These are phyloP conservation scores for Ammopiptanthus mongolicus DNA, from an alignment of 306 rosid species.

Conservation along the genomic window DNA sequence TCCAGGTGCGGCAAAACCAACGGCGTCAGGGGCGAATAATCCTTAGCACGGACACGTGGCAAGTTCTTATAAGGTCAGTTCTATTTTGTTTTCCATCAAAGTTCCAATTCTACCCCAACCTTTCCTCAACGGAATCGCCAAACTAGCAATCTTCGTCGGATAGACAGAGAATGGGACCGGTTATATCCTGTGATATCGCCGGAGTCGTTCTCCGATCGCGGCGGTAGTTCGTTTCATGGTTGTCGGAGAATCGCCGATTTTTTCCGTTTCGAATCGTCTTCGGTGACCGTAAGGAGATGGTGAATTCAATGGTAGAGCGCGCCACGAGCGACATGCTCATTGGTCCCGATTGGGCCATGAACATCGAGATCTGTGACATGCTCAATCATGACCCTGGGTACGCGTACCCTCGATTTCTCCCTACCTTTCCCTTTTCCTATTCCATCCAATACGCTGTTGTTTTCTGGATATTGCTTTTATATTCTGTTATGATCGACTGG, in stretches of 20 bases:
- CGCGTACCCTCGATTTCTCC: conserved; percentile 27
- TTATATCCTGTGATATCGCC: conserved; percentile 10
- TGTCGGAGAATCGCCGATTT: conserved; percentile 25
- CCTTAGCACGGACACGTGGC: conserved; percentile 33
- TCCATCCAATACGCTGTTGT: background rate
- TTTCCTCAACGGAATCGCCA: conserved; percentile 25
- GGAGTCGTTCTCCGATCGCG: conserved; percentile 32
- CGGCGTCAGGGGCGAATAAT: conserved; percentile 14
- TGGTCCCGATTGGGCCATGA: conserved; percentile 99
- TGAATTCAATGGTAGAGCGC: conserved; percentile 88
- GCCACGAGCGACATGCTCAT: conserved; percentile 98
- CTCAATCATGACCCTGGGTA: conserved; percentile 95
- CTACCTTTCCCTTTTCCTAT: background rate
- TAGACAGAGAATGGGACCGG: background rate
- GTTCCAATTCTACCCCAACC: conserved; percentile 6
- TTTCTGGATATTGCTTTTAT: background rate
- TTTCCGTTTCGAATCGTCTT: conserved; percentile 19
- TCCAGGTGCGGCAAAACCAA: conserved; percentile 26
- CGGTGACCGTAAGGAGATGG: conserved; percentile 48
- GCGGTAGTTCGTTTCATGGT: conserved; percentile 17
- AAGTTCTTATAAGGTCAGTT: background rate
- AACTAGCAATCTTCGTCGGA: conserved; percentile 16
- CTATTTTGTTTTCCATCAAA: background rate
- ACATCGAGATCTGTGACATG: conserved; percentile 96
- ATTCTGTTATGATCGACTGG: background rate